These are phyloP conservation scores for Stylosanthes scabra DNA, from an alignment of 331 rosid genomes.

Conservation along the genomic window DNA sequence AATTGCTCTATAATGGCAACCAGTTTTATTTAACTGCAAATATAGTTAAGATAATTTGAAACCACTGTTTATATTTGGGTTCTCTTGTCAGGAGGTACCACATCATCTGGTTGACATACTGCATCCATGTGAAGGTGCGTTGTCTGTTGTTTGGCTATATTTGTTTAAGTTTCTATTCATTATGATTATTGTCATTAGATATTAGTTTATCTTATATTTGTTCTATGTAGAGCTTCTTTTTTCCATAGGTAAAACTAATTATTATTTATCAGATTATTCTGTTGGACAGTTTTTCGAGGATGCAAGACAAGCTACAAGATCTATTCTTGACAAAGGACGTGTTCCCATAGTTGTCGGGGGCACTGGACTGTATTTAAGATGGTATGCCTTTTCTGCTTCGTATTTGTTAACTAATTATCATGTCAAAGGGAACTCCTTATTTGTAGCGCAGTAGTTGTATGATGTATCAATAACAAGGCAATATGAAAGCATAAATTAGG, in stretches of 20 bases:
- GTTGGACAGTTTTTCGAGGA: slow-evolving; percentile 94
- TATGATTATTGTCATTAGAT: slow-evolving; percentile 25
- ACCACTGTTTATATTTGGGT: slow-evolving; percentile 19
- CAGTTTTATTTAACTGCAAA: slow-evolving; percentile 3
- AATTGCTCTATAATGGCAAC: background rate
- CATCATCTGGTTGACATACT: slow-evolving; percentile 87
- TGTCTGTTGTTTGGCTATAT: slow-evolving; percentile 33
- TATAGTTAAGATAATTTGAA: slow-evolving; percentile 6
- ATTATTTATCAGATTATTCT: slow-evolving; percentile 78
- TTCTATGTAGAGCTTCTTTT: slow-evolving; percentile 30
- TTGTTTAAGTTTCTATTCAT: slow-evolving; percentile 2
- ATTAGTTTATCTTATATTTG: slow-evolving; percentile 29
- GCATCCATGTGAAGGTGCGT: slow-evolving; percentile 86
- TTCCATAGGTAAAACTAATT: slow-evolving; percentile 30
- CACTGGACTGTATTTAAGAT: slow-evolving; percentile 91
- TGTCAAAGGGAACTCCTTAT: slow-evolving; percentile 8
- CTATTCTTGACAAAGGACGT: slow-evolving; percentile 72
- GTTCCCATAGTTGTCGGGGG: slow-evolving; percentile 97
- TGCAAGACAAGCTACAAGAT: slow-evolving; percentile 80
- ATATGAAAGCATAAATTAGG: slow-evolving; percentile 6
- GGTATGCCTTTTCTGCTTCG: slow-evolving; percentile 55
- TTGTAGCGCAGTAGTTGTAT: slow-evolving; percentile 26
- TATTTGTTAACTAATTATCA: slow-evolving; percentile 19
- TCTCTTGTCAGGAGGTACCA: slow-evolving; percentile 69
- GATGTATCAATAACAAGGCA: slow-evolving; percentile 24